Evolutionary conservation across 2,329 filamentous ascomycete species (phyloP).

Genomic region (Penicillium sumatraense): DNA sequence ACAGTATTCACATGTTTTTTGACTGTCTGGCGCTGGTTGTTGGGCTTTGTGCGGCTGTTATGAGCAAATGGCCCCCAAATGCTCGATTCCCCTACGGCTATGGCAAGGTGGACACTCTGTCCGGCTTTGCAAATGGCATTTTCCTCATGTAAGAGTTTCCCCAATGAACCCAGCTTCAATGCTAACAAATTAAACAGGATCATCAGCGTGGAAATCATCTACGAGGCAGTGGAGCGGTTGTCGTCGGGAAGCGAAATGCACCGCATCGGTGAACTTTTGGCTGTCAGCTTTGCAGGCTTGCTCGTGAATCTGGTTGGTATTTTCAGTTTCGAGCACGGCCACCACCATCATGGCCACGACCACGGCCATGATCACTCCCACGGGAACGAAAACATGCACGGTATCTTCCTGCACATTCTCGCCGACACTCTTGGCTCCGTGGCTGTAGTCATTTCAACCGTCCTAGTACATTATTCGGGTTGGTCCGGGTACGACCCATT

Average conservation of each 20-base stretch:
- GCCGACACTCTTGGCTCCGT: slow-evolving; percentile 94
- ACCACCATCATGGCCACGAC: slow-evolving; percentile 56
- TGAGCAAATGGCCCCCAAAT: slow-evolving; percentile 95
- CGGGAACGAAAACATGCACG: slow-evolving; percentile 97
- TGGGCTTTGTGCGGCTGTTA: slow-evolving; percentile 86
- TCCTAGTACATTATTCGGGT: slow-evolving; percentile 81
- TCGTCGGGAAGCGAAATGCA: slow-evolving; percentile 83
- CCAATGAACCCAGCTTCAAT: neutral
- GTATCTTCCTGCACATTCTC: slow-evolving; percentile 93
- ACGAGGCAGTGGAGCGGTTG: slow-evolving; percentile 88
- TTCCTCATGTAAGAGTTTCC: slow-evolving; percentile 74
- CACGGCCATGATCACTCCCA: slow-evolving; percentile 59
- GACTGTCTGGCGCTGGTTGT: slow-evolving; percentile 92
- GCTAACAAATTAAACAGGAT: slow-evolving; percentile 59
- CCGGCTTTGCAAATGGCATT: slow-evolving; percentile 94
- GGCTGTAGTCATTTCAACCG: slow-evolving; percentile 89
- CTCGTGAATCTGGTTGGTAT: slow-evolving; percentile 92
- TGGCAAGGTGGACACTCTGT: slow-evolving; percentile 94
- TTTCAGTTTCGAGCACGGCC: slow-evolving; percentile 76
- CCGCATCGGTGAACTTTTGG: slow-evolving; percentile 80
- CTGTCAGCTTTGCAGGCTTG: slow-evolving; percentile 85
- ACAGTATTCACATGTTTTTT: slow-evolving; percentile 99
- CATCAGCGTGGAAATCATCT: slow-evolving; percentile 93
- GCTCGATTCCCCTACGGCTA: slow-evolving; percentile 91
- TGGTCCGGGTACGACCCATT: slow-evolving; percentile 96